phyloP scores from a whole-genome alignment of 208 protist genomes.

The Acanthamoeba triangularis region DNA sequence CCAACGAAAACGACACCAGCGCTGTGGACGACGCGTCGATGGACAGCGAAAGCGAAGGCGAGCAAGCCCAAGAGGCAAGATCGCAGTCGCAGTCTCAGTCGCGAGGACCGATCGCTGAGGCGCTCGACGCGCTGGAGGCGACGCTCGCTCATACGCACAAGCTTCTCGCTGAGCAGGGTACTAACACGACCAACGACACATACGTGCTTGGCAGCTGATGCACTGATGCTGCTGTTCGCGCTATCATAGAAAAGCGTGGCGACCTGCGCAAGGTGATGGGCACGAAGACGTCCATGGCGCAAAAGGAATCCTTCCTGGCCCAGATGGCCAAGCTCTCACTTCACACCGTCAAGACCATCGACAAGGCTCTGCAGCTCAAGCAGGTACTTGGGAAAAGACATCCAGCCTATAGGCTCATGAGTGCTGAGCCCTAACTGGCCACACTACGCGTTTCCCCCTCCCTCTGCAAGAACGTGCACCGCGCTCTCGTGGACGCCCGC shows the following conservation, averaged over 20 bases:
- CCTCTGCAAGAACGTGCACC: background rate
- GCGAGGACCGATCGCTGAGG: background rate
- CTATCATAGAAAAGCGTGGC: background rate
- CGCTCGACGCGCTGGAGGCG: conserved; percentile 14
- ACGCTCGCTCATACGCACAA: background rate
- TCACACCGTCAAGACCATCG: conserved; percentile 47
- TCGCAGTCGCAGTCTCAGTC: background rate
- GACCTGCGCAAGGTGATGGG: conserved; percentile 7
- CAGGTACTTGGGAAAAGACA: no score
- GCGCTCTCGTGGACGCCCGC: background rate
- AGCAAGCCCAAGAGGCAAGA: background rate
- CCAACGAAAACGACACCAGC: background rate
- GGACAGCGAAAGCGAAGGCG: background rate
- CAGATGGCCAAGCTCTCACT: conserved; percentile 71
- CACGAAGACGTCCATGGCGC: conserved; percentile 20
- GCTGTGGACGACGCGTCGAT: background rate
- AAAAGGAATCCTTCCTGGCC: conserved; percentile 46
- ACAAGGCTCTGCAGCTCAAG: conserved; percentile 45
- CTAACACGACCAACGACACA: background rate
- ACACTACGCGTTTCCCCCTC: background rate
- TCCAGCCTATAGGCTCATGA: no score
- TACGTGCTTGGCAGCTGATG: background rate
- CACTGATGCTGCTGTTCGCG: background rate
- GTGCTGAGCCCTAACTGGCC: background rate
- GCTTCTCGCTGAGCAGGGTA: background rate